Conservation (phyloP, 495 filamentous ascomycete species). For the Parathielavia appendiculata region DNA sequence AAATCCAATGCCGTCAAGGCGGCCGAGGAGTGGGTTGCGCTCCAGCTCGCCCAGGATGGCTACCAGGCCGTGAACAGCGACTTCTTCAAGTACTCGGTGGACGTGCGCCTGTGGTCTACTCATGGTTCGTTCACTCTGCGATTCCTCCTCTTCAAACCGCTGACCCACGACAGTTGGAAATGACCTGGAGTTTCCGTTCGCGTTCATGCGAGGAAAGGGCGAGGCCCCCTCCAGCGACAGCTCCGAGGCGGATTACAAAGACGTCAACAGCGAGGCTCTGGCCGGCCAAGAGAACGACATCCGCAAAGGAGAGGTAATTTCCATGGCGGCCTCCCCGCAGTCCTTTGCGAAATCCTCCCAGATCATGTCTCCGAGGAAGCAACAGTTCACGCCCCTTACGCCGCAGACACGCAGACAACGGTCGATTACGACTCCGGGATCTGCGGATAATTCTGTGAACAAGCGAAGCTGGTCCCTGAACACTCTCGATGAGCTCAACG, state of each 20-base stretch:
- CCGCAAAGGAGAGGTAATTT: conserved; percentile 2
- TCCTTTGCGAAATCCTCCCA: conserved; percentile 1
- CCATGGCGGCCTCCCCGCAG: not conserved
- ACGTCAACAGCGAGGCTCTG: conserved; percentile 4
- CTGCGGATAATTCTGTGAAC: conserved; percentile 5
- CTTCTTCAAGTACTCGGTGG: conserved; percentile 32
- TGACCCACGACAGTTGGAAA: conserved; percentile 24
- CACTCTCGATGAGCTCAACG: conserved; percentile 23
- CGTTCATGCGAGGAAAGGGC: conserved; percentile 24
- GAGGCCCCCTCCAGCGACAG: not conserved
- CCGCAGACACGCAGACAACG: conserved; percentile 1
- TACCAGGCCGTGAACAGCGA: conserved; percentile 24
- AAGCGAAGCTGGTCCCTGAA: conserved; percentile 22
- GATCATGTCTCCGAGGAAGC: not conserved
- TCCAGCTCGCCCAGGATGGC: conserved; percentile 24
- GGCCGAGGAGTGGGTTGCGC: conserved; percentile 30
- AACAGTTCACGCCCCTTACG: not conserved
- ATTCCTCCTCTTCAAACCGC: too few species aligned
- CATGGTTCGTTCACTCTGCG: conserved; percentile 16
- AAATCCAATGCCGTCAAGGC: conserved; percentile 31
- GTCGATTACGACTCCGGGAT: conserved; percentile 6
- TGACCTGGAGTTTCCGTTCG: conserved; percentile 26
- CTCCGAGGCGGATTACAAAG: not conserved
- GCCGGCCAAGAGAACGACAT: conserved; percentile 6
- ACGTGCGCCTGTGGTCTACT: conserved; percentile 24